Percentiles rank a stretch among this genome's conserved stretches.
Evolutionary conservation across 75 land plant species (phyloP).

Genomic region (Ceratopteris richardii): DNA sequence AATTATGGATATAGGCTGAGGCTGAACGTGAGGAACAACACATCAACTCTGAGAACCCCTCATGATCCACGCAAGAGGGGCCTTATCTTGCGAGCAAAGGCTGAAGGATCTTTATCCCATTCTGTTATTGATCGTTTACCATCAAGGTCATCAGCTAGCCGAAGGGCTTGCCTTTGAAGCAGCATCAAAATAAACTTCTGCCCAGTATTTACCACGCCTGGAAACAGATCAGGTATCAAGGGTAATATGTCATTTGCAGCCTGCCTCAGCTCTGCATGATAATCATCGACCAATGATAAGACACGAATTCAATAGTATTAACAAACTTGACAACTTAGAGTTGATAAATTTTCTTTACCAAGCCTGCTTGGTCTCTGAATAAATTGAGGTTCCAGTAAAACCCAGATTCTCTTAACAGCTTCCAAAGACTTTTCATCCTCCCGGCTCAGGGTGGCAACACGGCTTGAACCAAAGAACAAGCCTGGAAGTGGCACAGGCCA

Average conservation of each 20-base stretch:
- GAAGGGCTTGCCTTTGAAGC: constrained; percentile 42
- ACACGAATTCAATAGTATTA: too few relatives aligned
- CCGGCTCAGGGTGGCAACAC: constrained; percentile 25
- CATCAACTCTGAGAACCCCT: too few relatives aligned
- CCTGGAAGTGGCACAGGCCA: constrained; percentile 36
- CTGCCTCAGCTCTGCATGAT: constrained; percentile 26
- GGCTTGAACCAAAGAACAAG: constrained; percentile 20
- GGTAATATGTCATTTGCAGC: constrained; percentile 22
- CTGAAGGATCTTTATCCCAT: constrained; percentile 33
- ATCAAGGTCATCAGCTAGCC: constrained; percentile 45
- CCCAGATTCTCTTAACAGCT: constrained; percentile 35
- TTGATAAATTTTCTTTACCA: not conserved
- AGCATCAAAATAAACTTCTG: constrained; percentile 43
- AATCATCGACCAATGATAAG: too few relatives aligned
- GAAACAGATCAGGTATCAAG: constrained; percentile 31
- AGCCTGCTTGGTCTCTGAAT: constrained; percentile 3
- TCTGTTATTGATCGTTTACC: constrained; percentile 23
- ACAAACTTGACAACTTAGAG: not conserved
- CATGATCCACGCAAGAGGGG: constrained; percentile 2
- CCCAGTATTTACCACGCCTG: constrained; percentile 22
- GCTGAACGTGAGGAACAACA: too few relatives aligned
- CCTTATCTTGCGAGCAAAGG: constrained; percentile 15
- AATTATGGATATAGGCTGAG: too few relatives aligned
- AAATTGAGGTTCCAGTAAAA: constrained; percentile 28
- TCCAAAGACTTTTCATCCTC: constrained; percentile 41